These are phyloP conservation scores for Eremomyces bilateralis DNA, from an alignment of 495 filamentous ascomycete species.

Conservation along the genomic window DNA sequence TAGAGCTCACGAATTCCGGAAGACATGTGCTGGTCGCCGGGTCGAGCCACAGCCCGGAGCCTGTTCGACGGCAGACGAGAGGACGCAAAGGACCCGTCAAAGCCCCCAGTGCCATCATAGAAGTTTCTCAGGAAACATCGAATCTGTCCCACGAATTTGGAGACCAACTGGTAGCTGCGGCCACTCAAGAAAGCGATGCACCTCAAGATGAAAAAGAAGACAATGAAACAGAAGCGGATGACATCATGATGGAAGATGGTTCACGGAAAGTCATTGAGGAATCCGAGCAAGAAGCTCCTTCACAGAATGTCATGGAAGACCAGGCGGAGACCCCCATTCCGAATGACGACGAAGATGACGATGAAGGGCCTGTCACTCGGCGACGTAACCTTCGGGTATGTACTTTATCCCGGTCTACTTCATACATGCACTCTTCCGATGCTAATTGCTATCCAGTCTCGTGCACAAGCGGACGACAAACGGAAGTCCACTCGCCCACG, in stretches of 20 bases:
- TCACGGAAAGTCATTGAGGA: too few relatives aligned
- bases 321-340: slow-evolving; percentile 8
- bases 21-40: slow-evolving; percentile 39
- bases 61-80: slow-evolving; percentile 30
- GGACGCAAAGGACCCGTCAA: too few relatives aligned
- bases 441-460: not conserved
- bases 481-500: too few relatives aligned
- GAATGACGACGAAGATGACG: slow-evolving; percentile 19
- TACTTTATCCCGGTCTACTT: not conserved
- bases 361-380: slow-evolving; percentile 27
- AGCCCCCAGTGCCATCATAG: slow-evolving; percentile 32
- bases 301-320: slow-evolving; percentile 8
- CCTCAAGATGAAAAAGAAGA: slow-evolving; percentile 8
- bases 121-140: slow-evolving; percentile 20
- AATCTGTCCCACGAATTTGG: slow-evolving; percentile 1
- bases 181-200: slow-evolving; percentile 4
- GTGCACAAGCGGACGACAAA: slow-evolving; percentile 16
- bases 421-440: not conserved
- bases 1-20: slow-evolving; percentile 55
- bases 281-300: too few relatives aligned
- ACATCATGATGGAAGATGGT: too few relatives aligned
- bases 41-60: slow-evolving; percentile 42
- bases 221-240: slow-evolving; percentile 6
- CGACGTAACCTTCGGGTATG: slow-evolving; percentile 10
- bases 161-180: slow-evolving; percentile 2